These are phyloP conservation scores for Colletotrichum siamense DNA, from an alignment of 2,329 filamentous ascomycete genomes.

Conservation along the genomic window DNA sequence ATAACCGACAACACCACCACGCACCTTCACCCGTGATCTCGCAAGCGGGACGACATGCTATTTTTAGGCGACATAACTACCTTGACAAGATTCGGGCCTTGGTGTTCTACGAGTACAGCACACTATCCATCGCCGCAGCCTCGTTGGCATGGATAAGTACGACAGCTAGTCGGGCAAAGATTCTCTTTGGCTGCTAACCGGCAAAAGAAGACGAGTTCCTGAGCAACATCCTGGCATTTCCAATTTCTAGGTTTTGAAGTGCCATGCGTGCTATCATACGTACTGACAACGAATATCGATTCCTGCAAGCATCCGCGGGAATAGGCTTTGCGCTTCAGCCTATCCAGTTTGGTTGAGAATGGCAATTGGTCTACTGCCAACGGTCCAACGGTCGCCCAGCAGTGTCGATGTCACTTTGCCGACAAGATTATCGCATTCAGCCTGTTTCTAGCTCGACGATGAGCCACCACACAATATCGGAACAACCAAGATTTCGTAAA, in stretches of 20 bases:
- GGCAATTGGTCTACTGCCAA: not conserved
- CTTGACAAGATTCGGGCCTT: not conserved
- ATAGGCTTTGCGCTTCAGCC: not conserved
- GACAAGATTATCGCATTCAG: slow-evolving; percentile 7
- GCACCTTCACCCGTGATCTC: not conserved
- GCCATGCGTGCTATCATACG: not conserved
- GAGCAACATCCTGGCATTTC: not conserved
- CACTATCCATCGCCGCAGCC: not conserved
- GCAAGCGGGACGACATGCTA: not conserved
- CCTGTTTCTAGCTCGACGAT: not conserved
- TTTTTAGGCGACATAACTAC: not conserved
- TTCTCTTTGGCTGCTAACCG: not conserved
- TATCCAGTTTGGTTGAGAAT: not conserved
- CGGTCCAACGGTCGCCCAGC: not conserved
- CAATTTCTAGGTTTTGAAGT: not conserved
- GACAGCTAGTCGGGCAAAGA: not conserved
- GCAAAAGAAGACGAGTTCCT: not conserved
- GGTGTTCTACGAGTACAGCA: not conserved
- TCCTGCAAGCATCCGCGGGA: not conserved
- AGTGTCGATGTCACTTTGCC: not conserved
- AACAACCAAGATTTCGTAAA: not conserved
- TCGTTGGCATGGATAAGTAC: not conserved
- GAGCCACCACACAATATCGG: not conserved
- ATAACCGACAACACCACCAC: not conserved
- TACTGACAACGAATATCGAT: not conserved